Conservation (phyloP, 495 filamentous ascomycete genomes). For the Neurospora hispaniola region DNA sequence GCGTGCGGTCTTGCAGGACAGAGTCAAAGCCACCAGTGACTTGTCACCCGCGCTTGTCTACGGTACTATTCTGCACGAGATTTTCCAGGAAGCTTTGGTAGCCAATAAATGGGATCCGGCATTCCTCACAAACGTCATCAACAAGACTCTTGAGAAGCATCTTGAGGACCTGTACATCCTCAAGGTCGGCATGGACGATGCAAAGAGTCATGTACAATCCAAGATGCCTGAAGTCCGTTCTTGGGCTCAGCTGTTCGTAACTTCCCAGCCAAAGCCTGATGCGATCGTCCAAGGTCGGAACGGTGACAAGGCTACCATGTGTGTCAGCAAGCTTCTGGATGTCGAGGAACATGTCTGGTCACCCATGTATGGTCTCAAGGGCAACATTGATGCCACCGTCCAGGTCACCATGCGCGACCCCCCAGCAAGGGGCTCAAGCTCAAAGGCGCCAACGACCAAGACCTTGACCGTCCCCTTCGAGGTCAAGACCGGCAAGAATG, state of each 20-base stretch:
- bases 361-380: constrained; percentile 91
- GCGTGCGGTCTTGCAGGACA: constrained; percentile 83
- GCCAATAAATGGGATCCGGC: constrained; percentile 68
- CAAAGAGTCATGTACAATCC: constrained; percentile 62
- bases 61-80: constrained; percentile 82
- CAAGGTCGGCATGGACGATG: constrained; percentile 58
- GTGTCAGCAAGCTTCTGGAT: constrained; percentile 85
- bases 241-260: constrained; percentile 78
- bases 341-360: constrained; percentile 98
- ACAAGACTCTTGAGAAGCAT: constrained; percentile 54
- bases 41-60: constrained; percentile 71
- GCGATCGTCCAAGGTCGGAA: constrained; percentile 73
- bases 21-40: constrained; percentile 77
- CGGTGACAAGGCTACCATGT: constrained; percentile 60
- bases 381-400: constrained; percentile 96
- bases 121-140: constrained; percentile 53
- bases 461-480: constrained; percentile 85
- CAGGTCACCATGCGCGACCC: constrained; percentile 70
- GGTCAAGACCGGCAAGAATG: constrained; percentile 82
- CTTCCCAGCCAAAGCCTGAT: constrained; percentile 54
- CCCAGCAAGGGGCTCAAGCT: constrained; percentile 28
- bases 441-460: constrained; percentile 19
- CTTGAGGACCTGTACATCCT: constrained; percentile 81
- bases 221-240: constrained; percentile 66
- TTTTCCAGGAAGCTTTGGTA: constrained; percentile 84